Percentiles rank a stretch among this genome's conserved stretches.
phyloP scores from a whole-genome alignment of 495 filamentous ascomycete species.

The Penicilliopsis zonata region DNA sequence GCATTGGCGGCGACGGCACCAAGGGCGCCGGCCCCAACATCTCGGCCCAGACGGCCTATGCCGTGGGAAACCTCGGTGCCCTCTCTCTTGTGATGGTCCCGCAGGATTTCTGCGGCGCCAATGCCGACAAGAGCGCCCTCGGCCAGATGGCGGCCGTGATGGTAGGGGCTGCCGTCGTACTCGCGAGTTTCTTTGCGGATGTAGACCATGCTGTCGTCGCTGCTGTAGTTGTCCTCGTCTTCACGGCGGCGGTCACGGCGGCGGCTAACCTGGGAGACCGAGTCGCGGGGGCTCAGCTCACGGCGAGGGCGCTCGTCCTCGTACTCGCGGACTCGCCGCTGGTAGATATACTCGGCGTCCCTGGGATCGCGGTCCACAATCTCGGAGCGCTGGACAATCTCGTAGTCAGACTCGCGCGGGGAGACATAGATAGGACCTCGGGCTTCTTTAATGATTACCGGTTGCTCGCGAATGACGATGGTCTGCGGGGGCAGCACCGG shows the following conservation, averaged over 20 bases:
- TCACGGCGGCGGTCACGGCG: constrained; percentile 20
- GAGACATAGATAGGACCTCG: constrained; percentile 54
- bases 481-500: constrained; percentile 42
- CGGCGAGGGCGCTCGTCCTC: constrained; percentile 41
- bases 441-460: constrained; percentile 68
- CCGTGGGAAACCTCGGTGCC: constrained; percentile 45
- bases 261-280: constrained; percentile 38
- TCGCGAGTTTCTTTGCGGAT: constrained; percentile 42
- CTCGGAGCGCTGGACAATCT: constrained; percentile 56
- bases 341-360: constrained; percentile 57
- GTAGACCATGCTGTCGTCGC: constrained; percentile 54
- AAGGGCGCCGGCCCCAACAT: constrained; percentile 66
- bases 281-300: constrained; percentile 48
- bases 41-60: constrained; percentile 55
- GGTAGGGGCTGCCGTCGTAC: constrained; percentile 47
- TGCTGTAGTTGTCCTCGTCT: constrained; percentile 42
- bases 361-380: constrained; percentile 26
- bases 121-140: constrained; percentile 76
- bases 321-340: constrained; percentile 45
- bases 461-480: constrained; percentile 62
- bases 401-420: constrained; percentile 53
- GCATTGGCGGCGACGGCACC: constrained; percentile 76
- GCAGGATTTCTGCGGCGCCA: constrained; percentile 61
- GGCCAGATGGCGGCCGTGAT: constrained; percentile 70
- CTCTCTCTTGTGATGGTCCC: constrained; percentile 50